phyloP scores from a whole-genome alignment of 345 rosid species.

The Populus deltoides region DNA sequence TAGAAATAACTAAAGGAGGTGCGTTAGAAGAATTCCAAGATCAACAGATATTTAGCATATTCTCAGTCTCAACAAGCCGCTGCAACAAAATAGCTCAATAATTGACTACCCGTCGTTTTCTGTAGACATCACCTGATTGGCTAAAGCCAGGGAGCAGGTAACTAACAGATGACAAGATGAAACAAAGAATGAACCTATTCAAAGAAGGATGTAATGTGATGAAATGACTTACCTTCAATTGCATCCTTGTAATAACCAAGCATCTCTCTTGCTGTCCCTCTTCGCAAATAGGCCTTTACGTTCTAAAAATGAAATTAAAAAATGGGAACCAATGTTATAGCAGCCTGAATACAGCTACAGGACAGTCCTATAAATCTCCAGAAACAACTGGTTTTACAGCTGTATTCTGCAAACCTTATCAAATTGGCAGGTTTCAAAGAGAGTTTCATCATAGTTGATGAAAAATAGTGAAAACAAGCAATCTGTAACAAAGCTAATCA shows the following conservation, averaged over 20 bases:
- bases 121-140: background rate
- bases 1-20: background rate
- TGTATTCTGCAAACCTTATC: background rate
- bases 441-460: background rate
- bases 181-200: background rate
- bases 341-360: background rate
- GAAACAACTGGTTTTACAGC: background rate
- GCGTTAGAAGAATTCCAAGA: background rate
- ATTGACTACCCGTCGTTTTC: background rate
- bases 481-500: background rate
- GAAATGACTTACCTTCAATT: constrained; percentile 57
- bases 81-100: background rate
- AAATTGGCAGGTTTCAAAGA: background rate
- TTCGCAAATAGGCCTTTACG: constrained; percentile 83
- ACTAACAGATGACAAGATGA: too few species aligned
- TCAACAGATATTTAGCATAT: background rate
- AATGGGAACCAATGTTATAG: background rate
- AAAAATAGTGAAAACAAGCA: background rate
- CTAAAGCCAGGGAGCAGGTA: background rate
- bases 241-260: constrained; percentile 74
- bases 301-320: constrained; percentile 42
- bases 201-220: background rate
- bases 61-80: background rate
- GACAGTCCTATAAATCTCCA: background rate
- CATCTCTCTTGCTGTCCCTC: constrained; percentile 98